These are phyloP conservation scores for Crithidia sp. DNA, from an alignment of 208 protist species.

Conservation along the genomic window DNA sequence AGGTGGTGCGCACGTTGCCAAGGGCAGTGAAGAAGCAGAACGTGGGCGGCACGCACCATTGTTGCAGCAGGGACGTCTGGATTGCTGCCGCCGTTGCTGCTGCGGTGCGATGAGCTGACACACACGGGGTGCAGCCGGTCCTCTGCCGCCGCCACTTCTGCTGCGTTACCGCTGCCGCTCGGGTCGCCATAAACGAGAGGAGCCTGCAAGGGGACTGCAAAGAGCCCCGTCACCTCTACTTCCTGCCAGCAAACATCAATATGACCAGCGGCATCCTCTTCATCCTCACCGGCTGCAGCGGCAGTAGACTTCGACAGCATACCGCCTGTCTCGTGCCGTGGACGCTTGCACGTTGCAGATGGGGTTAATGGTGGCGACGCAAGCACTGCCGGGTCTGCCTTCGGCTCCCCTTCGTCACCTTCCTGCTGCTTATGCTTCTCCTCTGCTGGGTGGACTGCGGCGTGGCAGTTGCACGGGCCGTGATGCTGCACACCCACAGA, in stretches of 20 bases:
- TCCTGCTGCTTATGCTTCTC: background rate
- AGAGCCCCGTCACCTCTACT: slow-evolving; percentile 67
- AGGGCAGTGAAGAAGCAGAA: slow-evolving; percentile 62
- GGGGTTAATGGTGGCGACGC: background rate
- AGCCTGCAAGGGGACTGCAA: slow-evolving; percentile 46
- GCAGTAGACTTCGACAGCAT: background rate
- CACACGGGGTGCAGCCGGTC: slow-evolving; percentile 26
- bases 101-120: background rate
- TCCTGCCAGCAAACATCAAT: slow-evolving; percentile 64
- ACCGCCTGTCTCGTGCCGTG: slow-evolving; percentile 19
- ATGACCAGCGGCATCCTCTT: slow-evolving; percentile 7
- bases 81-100: background rate
- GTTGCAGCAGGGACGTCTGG: background rate
- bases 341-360: slow-evolving; percentile 11
- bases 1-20: slow-evolving; percentile 47
- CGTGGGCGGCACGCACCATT: slow-evolving; percentile 10
- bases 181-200: slow-evolving; percentile 38
- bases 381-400: background rate
- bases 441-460: background rate
- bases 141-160: background rate
- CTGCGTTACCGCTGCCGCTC: too few relatives aligned
- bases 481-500: slow-evolving; percentile 73
- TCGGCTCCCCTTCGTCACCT: too few relatives aligned
- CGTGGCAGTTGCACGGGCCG: background rate
- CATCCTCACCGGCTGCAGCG: slow-evolving; percentile 28